Percentiles rank a stretch among this genome's conserved stretches.
Conservation (phyloP, 1,139 yeast genomes). For the Casaregolazyma suthepensis region DNA sequence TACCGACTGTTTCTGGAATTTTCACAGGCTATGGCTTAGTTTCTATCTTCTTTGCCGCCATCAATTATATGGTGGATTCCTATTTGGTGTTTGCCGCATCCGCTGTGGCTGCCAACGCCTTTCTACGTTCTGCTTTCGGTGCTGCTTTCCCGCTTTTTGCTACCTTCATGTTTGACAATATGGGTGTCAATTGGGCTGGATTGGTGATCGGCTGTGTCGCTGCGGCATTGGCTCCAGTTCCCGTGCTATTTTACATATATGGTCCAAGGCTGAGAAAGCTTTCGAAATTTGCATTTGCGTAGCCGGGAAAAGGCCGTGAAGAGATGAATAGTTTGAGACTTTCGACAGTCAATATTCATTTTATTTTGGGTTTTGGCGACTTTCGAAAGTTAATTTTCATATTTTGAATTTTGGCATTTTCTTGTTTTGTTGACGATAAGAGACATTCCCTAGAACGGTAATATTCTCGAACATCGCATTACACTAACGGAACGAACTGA, state of each 20-base stretch:
- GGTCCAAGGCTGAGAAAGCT: conserved; percentile 49
- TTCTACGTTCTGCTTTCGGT: conserved; percentile 70
- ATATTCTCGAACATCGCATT: too few relatives aligned
- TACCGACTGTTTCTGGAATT: conserved; percentile 70
- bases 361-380: too few relatives aligned
- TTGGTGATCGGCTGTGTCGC: conserved; percentile 69
- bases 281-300: conserved; percentile 56
- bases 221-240: conserved; percentile 59
- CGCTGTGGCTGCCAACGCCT: conserved; percentile 86
- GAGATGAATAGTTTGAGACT: background rate
- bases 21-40: conserved; percentile 71
- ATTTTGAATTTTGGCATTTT: too few relatives aligned
- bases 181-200: conserved; percentile 83
- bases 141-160: conserved; percentile 79
- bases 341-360: too few relatives aligned
- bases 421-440: too few relatives aligned
- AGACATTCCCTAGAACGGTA: too few relatives aligned
- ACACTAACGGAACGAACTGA: too few relatives aligned
- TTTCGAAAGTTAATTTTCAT: too few relatives aligned
- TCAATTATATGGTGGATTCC: conserved; percentile 75
- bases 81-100: conserved; percentile 78
- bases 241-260: conserved; percentile 60
- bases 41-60: conserved; percentile 70
- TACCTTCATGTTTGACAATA: conserved; percentile 62
- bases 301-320: background rate